These are phyloP conservation scores for Cytospora chrysosperma DNA, from an alignment of 2,329 filamentous ascomycete genomes.

Conservation along the genomic window DNA sequence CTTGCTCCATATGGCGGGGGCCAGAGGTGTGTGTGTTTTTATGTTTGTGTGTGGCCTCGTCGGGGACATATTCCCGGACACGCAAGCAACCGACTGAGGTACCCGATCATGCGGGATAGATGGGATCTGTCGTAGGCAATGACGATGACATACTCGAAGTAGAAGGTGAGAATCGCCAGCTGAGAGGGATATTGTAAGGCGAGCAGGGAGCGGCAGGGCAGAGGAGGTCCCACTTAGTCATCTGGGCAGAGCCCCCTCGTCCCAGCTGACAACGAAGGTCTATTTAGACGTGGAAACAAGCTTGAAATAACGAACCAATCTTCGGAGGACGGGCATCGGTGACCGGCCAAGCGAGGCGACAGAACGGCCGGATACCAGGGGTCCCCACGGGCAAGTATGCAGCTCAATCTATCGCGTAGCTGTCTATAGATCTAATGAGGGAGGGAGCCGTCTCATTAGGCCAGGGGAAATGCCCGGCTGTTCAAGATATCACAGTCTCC, in stretches of 20 bases:
- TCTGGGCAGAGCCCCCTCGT: background rate
- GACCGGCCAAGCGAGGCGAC: conserved; percentile 10
- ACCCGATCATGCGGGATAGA: background rate
- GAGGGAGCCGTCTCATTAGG: background rate
- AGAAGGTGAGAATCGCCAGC: conserved; percentile 16
- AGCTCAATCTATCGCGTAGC: conserved; percentile 3
- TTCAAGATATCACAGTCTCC: background rate
- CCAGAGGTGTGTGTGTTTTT: background rate
- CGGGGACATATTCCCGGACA: background rate
- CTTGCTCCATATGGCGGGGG: background rate
- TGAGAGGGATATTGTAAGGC: conserved; percentile 18
- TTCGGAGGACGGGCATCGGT: conserved; percentile 4
- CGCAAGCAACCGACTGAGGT: background rate
- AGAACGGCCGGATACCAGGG: conserved; percentile 9
- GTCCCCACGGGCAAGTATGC: conserved; percentile 4
- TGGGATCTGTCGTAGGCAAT: background rate
- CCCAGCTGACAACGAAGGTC: background rate
- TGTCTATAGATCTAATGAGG: background rate
- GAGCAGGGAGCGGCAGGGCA: conserved; percentile 13
- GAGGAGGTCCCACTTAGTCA: background rate
- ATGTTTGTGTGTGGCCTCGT: background rate
- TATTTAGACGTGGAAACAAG: conserved; percentile 14
- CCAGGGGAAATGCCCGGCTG: background rate
- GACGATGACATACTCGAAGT: background rate
- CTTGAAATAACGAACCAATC: conserved; percentile 14